A percentile compares a stretch with the other conserved stretches of the same genome.
Evolutionary conservation across 2,329 filamentous ascomycete genomes (phyloP).

Genomic region (Aspergillus calidoustus): DNA sequence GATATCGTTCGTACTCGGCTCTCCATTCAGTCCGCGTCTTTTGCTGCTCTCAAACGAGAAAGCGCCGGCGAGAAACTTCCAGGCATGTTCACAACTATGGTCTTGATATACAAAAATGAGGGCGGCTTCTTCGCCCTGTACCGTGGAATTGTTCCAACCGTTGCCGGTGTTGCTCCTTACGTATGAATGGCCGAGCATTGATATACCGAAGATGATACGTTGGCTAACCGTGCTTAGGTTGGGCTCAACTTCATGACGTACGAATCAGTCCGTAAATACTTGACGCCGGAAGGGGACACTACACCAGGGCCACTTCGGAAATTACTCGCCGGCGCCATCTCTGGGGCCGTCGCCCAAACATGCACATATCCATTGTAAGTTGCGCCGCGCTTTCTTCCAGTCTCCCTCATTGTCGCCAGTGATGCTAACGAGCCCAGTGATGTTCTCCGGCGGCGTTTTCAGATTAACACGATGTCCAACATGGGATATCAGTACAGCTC

Average conservation of each 20-base stretch:
- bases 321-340: constrained; percentile 85
- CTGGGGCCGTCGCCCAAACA: constrained; percentile 94
- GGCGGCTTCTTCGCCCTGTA: constrained; percentile 87
- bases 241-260: constrained; percentile 99
- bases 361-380: constrained; percentile 97
- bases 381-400: not conserved
- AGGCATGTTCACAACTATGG: constrained; percentile 88
- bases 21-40: constrained; percentile 97
- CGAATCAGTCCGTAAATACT: constrained; percentile 79
- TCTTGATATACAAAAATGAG: constrained; percentile 85
- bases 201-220: not conserved
- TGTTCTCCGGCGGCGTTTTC: constrained; percentile 89
- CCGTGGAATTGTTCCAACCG: constrained; percentile 88
- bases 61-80: constrained; percentile 68
- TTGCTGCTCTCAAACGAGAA: constrained; percentile 71
- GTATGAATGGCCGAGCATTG: constrained; percentile 49
- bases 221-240: constrained; percentile 59
- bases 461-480: constrained; percentile 98
- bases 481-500: constrained; percentile 96
- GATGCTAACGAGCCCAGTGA: constrained; percentile 60
- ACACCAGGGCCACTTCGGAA: constrained; percentile 82
- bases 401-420: not conserved
- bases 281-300: constrained; percentile 86
- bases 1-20: constrained; percentile 96
- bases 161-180: constrained; percentile 94